These are phyloP conservation scores for Neopestalotiopsis rosae DNA, from an alignment of 2,329 filamentous ascomycete genomes.

Conservation along the genomic window DNA sequence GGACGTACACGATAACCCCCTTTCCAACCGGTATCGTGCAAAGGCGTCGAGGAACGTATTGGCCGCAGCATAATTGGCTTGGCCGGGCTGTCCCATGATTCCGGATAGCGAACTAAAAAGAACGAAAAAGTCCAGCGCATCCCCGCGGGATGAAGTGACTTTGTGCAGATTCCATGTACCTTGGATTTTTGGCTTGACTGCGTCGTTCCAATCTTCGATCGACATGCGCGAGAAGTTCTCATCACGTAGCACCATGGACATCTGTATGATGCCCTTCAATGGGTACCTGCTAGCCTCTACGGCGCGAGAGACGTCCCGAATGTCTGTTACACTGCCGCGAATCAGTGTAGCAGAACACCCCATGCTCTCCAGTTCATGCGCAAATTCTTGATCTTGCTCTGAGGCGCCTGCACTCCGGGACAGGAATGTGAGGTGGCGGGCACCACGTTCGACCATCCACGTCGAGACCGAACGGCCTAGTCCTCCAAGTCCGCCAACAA, in stretches of 20 bases:
- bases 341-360: conserved; percentile 22
- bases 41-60: conserved; percentile 43
- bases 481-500: conserved; percentile 29
- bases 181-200: conserved; percentile 33
- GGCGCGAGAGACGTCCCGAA: conserved; percentile 20
- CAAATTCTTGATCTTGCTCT: conserved; percentile 12
- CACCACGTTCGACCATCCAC: conserved; percentile 27
- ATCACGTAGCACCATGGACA: conserved; percentile 34
- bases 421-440: conserved; percentile 23
- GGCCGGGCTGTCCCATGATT: conserved; percentile 31
- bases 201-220: conserved; percentile 27
- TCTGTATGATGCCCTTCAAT: conserved; percentile 21
- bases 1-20: conserved; percentile 37
- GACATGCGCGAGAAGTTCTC: conserved; percentile 26
- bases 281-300: conserved; percentile 17
- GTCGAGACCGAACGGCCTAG: conserved; percentile 23
- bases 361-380: conserved; percentile 22
- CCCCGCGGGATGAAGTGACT: neutral
- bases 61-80: conserved; percentile 43
- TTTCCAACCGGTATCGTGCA: conserved; percentile 33
- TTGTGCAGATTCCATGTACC: conserved; percentile 36
- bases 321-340: conserved; percentile 20
- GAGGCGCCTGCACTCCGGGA: conserved; percentile 18
- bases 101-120: conserved; percentile 36
- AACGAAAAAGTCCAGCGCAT: conserved; percentile 43